Base-by-base conservation (phyloP, 1,284 basidiomycete genomes). In the Ustilago trichophora region DNA sequence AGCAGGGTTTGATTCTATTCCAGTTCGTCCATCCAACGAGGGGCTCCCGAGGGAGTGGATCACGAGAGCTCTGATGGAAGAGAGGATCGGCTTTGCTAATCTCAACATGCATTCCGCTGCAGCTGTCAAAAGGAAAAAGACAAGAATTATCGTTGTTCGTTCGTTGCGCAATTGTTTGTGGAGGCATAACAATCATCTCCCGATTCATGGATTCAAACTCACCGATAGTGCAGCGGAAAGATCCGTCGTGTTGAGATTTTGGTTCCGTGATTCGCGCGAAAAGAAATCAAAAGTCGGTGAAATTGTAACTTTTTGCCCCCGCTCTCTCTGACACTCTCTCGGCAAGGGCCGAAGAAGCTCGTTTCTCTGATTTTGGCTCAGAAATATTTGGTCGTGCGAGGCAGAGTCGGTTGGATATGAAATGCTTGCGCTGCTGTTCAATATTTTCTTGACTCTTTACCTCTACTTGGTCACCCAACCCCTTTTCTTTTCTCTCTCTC, bases 11-110 rank as follows among this genome's bases (percentile, higher is more conserved):
- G n/a, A 34, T n/a, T n/a, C 42, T 31, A 34, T 19, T 22, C 16
- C 26, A 18, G 40, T 29, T 11, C 16, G 40, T 27, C 2, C 6
- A 41, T 21, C 15, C 21, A 38, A 40, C 37, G 38, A 42, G 37
- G 31, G n/a, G n/a, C n/a, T n/a, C n/a, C 34, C 26, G 21, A 21
- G n/a, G 11, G 27, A 8, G 10, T 15, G n/a, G n/a, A n/a, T n/a
- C n/a, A n/a, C n/a, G n/a, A n/a, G n/a, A n/a, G n/a, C n/a, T n/a
- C n/a, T n/a, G n/a, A n/a, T n/a, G n/a, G 16, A 29, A 24, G 5
- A 35, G 18, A 25, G 21, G 49, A 45, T 52, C 53, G 60, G 60
- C 53, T 56, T 63, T 56, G 60, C 53, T 63, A 63, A 63, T 44
- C 48, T 56, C 18, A 44, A 37, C 22, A 25, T 45, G 52, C 43